Conservation (phyloP, 352 stramenopile species). For the Globisporangium splendens region DNA sequence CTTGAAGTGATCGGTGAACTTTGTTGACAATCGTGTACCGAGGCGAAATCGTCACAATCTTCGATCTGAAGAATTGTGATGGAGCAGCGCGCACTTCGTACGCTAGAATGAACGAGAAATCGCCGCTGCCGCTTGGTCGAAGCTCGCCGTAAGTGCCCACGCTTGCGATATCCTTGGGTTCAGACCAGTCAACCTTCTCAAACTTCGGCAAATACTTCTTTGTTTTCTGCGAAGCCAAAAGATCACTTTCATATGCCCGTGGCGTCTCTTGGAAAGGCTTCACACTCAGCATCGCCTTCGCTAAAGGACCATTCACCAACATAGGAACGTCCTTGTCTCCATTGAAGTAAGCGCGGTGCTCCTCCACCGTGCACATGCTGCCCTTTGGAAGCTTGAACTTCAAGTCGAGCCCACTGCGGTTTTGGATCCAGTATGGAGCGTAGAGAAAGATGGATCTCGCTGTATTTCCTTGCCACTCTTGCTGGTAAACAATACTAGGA, state of each 20-base stretch:
- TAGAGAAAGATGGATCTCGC: constrained; percentile 66
- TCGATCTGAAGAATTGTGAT: constrained; percentile 78
- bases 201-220: constrained; percentile 80
- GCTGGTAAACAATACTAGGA: constrained; percentile 60
- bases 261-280: constrained; percentile 72
- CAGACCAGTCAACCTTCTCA: constrained; percentile 67
- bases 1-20: constrained; percentile 55
- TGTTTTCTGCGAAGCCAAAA: constrained; percentile 36
- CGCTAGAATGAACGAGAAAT: constrained; percentile 72
- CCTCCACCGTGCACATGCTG: constrained; percentile 49
- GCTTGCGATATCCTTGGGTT: constrained; percentile 60
- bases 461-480: constrained; percentile 57
- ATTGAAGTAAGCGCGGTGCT: constrained; percentile 73
- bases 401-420: constrained; percentile 75
- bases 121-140: constrained; percentile 30
- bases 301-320: constrained; percentile 47
- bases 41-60: constrained; percentile 77
- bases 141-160: constrained; percentile 79
- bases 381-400: constrained; percentile 61
- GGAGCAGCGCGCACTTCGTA: constrained; percentile 79
- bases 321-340: constrained; percentile 58
- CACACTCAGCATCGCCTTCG: constrained; percentile 68
- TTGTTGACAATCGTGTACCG: constrained; percentile 72
- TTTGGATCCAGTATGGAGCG: constrained; percentile 84
- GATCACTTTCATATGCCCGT: constrained; percentile 45